phyloP scores from a whole-genome alignment of 2,329 filamentous ascomycete genomes.

The Dichotomopilus funicola region DNA sequence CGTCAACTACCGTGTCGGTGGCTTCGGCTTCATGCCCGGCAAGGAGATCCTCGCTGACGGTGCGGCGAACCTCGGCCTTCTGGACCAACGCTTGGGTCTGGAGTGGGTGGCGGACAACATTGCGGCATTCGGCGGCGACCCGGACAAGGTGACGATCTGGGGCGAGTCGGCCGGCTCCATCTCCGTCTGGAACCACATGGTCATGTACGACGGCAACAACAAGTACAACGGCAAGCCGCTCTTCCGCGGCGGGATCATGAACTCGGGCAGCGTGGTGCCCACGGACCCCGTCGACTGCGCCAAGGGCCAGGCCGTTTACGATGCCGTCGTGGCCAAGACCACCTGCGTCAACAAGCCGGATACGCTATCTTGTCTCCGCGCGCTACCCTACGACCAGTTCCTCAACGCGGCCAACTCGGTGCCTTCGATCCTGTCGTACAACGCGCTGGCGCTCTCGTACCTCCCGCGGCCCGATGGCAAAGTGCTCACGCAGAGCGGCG shows the following conservation, averaged over 20 bases:
- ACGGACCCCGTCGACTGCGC: constrained; percentile 56
- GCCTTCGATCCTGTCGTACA: constrained; percentile 60
- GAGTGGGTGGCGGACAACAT: constrained; percentile 77
- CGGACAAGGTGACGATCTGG: constrained; percentile 72
- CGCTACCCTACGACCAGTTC: constrained; percentile 51
- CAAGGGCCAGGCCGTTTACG: constrained; percentile 60
- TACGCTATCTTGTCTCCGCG: constrained; percentile 60
- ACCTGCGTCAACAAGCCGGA: constrained; percentile 54
- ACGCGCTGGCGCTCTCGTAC: constrained; percentile 64
- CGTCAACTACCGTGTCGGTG: constrained; percentile 70
- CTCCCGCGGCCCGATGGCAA: constrained; percentile 66
- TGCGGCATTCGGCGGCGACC: constrained; percentile 69
- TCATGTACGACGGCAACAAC: constrained; percentile 64
- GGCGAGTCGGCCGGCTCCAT: constrained; percentile 67
- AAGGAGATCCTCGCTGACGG: constrained; percentile 62
- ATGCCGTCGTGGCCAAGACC: constrained; percentile 51
- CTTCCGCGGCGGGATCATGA: constrained; percentile 74
- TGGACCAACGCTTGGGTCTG: constrained; percentile 66
- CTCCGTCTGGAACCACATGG: constrained; percentile 70
- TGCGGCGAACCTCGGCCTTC: constrained; percentile 61
- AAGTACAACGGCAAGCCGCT: constrained; percentile 68
- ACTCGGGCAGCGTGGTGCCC: constrained; percentile 59
- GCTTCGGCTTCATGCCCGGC: constrained; percentile 68
- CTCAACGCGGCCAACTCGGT: constrained; percentile 64
- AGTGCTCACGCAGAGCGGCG: constrained; percentile 56